Percentiles rank a stretch among this genome's conserved stretches.
Evolutionary conservation across 2,329 filamentous ascomycete species (phyloP).

Genomic region (Botrytis porri): DNA sequence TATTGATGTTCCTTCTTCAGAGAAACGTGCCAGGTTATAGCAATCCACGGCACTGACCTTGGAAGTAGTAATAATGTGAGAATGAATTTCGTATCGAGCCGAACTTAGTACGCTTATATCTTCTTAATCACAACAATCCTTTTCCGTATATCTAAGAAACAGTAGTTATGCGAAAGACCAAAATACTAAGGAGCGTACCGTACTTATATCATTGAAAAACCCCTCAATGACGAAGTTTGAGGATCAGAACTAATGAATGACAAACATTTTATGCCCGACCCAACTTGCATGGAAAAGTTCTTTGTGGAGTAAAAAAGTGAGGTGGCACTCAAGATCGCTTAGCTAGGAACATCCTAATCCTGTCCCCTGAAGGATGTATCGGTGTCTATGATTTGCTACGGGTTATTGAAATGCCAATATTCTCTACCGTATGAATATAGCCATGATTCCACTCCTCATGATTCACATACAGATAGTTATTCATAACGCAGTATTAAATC

Average conservation of each 20-base stretch:
- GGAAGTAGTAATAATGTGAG: neutral
- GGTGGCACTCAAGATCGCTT: slow-evolving; percentile 5
- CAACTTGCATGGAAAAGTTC: neutral
- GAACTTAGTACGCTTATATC: neutral
- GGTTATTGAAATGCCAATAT: neutral
- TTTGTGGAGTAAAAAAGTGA: slow-evolving; percentile 1
- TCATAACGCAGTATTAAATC: neutral
- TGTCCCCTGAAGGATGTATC: neutral
- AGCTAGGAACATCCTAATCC: slow-evolving; percentile 1
- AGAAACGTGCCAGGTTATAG: neutral
- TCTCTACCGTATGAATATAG: neutral
- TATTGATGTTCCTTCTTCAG: neutral
- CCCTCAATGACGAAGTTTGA: neutral
- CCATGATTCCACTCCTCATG: neutral
- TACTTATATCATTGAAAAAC: neutral
- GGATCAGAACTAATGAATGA: neutral
- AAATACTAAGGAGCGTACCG: neutral
- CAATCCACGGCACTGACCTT: neutral
- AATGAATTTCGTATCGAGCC: neutral
- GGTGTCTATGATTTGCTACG: neutral
- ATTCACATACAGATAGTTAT: neutral
- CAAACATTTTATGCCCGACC: neutral
- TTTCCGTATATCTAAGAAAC: neutral
- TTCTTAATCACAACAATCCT: neutral
- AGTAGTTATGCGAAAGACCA: neutral